A percentile compares a stretch with the other conserved stretches of the same genome.
Conservation (phyloP, 768 basidiomycete species). For the Trametes punicea region DNA sequence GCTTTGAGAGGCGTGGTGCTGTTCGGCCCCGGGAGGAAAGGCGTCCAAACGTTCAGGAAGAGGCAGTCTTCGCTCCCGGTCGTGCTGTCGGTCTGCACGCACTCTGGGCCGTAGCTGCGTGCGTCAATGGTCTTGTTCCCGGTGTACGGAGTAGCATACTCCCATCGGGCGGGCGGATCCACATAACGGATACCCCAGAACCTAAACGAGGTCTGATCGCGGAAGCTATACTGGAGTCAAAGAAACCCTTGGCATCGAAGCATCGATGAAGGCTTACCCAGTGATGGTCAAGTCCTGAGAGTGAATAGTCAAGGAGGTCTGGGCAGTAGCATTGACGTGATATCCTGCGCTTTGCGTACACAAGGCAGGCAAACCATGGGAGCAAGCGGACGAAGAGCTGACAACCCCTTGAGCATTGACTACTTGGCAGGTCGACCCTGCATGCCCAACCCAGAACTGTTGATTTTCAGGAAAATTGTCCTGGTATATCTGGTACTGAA, state of each 20-base stretch:
- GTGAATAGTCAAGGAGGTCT: constrained; percentile 19
- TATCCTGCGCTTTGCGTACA: constrained; percentile 25
- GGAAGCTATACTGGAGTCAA: constrained; percentile 31
- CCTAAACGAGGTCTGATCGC: constrained; percentile 48
- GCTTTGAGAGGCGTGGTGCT: constrained; percentile 33
- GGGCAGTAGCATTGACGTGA: constrained; percentile 10
- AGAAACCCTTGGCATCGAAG: neutral
- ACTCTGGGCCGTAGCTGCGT: constrained; percentile 25
- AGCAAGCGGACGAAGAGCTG: constrained; percentile 16
- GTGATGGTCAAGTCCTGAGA: constrained; percentile 25
- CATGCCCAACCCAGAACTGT: constrained; percentile 23
- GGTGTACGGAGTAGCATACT: constrained; percentile 38
- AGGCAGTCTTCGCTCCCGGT: constrained; percentile 43
- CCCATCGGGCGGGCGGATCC: constrained; percentile 40
- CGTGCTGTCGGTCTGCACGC: constrained; percentile 27
- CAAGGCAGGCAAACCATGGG: constrained; percentile 21
- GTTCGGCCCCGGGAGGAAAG: constrained; percentile 32
- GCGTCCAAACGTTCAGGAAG: constrained; percentile 46
- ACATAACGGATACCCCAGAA: constrained; percentile 53
- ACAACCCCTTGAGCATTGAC: constrained; percentile 25
- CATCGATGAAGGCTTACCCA: constrained; percentile 17
- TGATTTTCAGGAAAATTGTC: constrained; percentile 16
- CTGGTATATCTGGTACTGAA: constrained; percentile 26
- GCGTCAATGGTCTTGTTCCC: constrained; percentile 30
- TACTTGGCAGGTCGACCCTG: constrained; percentile 18